Base-by-base conservation (phyloP, 129 eudicot genomes). In the Ambrosia artemisiifolia region DNA sequence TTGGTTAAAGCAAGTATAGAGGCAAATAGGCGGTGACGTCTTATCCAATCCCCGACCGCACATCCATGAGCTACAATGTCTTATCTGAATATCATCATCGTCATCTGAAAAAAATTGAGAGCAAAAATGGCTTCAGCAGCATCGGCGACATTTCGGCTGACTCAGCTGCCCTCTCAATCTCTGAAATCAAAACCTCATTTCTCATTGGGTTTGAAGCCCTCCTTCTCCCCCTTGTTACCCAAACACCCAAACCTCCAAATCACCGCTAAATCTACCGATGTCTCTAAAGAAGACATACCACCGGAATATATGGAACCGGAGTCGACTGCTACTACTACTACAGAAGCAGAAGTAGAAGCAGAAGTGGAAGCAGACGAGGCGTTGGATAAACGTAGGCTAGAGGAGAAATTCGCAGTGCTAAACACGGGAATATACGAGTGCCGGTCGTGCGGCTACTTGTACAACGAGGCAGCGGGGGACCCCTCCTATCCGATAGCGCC, bases 361-460 rank as follows among this genome's bases (percentile, higher is more conserved):
- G 30, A 54, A 51, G 46, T 63, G 3, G 67, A 51, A 28, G 16
- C 71, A 0, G 70, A 54, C 4, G 82, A 80, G 0, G 74, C 49
- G 2, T 35, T 84, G 38, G 88, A 94, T 35, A 79, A 84, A 56
- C 82, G 91, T 13, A 78, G 97, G 36, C 75, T 76, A 57, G 94
- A 90, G 83, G 99, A 95, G 84, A 91, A 90, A 78, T 95, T 95
- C 76, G 99, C 96, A 14, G 96, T 91, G 5, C 67, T 95, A 61
- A 95, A 95, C 74, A 95, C 99, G 0, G 99, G 97, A 4, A 81
- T 95, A 1, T 82, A 78, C 47, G 99, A 90, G 74, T 95, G 99
- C 72, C 71, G 89, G 46, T 95, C 99, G 9, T 95, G 99, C 71
- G 99, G 99, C 51, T 90, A 84, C 56, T 65, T 69, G n/a, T 95